A percentile compares a stretch with the other conserved stretches of the same genome.
These are phyloP conservation scores for Pseudocercospora ulei DNA, from an alignment of 2,329 filamentous ascomycete genomes.

Conservation along the genomic window DNA sequence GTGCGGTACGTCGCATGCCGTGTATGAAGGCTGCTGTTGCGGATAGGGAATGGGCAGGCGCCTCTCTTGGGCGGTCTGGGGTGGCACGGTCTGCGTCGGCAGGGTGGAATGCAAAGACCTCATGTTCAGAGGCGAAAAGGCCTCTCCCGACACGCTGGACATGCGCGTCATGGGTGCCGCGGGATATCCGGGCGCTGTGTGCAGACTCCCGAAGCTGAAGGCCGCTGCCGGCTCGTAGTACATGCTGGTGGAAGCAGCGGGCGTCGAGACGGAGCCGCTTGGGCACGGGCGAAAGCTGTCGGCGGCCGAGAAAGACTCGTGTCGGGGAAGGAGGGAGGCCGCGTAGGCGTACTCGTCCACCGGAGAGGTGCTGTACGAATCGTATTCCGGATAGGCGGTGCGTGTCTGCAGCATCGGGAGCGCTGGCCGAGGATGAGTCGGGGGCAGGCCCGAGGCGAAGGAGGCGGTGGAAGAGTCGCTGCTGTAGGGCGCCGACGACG, in stretches of 20 bases:
- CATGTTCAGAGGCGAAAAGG: conserved; percentile 32
- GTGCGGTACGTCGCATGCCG: conserved; percentile 22
- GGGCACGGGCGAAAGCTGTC: conserved; percentile 29
- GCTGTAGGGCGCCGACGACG: conserved; percentile 15
- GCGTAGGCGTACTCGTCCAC: conserved; percentile 28
- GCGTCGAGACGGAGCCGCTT: conserved; percentile 23
- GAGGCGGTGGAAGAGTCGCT: conserved; percentile 14
- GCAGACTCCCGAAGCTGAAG: conserved; percentile 29
- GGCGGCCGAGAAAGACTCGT: conserved; percentile 24
- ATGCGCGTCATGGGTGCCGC: conserved; percentile 21
- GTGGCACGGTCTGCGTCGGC: conserved; percentile 31
- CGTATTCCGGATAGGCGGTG: conserved; percentile 25
- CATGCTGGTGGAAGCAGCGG: conserved; percentile 24
- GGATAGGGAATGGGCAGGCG: conserved; percentile 30
- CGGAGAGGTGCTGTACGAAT: conserved; percentile 28
- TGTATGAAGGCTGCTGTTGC: conserved; percentile 18
- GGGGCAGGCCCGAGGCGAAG: conserved; percentile 15
- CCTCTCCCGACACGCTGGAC: conserved; percentile 26
- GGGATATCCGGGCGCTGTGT: conserved; percentile 20
- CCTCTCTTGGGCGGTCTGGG: conserved; percentile 29
- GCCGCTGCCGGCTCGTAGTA: conserved; percentile 26
- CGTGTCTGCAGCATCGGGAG: conserved; percentile 27
- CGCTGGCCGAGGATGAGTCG: conserved; percentile 24
- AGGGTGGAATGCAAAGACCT: conserved; percentile 32
- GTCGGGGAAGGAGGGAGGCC: conserved; percentile 22